Base-by-base conservation (phyloP, 2,329 filamentous ascomycete species). In the Capronia epimyces region DNA sequence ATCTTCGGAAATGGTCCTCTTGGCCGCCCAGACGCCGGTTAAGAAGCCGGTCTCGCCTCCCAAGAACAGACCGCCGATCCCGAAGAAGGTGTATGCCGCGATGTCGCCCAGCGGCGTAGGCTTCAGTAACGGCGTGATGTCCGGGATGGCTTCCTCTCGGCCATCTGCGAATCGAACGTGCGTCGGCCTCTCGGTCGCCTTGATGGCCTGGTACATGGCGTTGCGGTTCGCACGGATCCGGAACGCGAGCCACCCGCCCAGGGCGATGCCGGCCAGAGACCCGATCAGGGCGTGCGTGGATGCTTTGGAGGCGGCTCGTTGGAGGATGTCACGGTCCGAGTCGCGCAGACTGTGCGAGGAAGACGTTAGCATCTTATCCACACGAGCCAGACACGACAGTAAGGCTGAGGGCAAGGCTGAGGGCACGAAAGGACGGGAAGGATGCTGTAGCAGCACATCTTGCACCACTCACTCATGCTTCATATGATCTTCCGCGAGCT, bases 1-100 rank as follows among this genome's bases (percentile, higher is more conserved):
- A 59, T 86, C 78, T 21, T 65, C 65, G 1, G 69, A 71, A 46
- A 86, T 77, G 1, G 69, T 69, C 31, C 76, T 70, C 25, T 75
- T 71, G 2, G 79, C 81, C 3, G 75, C 72, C 41, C 73, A 72
- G 1, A 74, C 75, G 0, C 83, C 82, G 0, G 74, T 75, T 50
- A 84, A 56, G 41, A 85, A 67, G 0, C 83, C 82, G 60, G 50
- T 41, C 67, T 86, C 83, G 6, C 83, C 82, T 6, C 82, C 82
- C 4, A 86, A 56, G 54, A 86, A 81, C 3, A 84, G 63, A 0
- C 82, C 82, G 12, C 80, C 82, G 0, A 77, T 62, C 0, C 76
- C 75, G 41, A 84, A 81, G 62, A 86, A 77, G 54, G 78, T 76
- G 61, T 82, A 84, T 0, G 83, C 79, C 2, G 79, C 77, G 22